Conservation (phyloP, 768 basidiomycete species). For the Inosperma sp. region DNA sequence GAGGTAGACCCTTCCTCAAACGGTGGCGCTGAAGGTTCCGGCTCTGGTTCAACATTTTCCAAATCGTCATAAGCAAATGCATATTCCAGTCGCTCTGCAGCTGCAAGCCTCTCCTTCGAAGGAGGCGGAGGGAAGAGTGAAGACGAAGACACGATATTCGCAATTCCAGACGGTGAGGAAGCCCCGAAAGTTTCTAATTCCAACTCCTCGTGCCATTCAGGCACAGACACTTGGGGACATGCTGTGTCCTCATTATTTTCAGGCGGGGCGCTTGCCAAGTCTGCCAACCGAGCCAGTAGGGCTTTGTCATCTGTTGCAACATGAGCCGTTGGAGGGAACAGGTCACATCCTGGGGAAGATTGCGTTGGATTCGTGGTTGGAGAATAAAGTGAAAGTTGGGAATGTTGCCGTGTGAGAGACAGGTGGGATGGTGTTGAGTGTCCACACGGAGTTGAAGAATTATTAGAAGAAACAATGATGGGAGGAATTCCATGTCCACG, state of each 20-base stretch:
- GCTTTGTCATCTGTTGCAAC: conserved; percentile 64
- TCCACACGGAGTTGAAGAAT: conserved; percentile 11
- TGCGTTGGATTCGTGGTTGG: conserved; percentile 11
- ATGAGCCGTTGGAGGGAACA: conserved; percentile 39
- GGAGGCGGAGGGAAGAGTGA: conserved; percentile 42
- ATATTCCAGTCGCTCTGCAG: conserved; percentile 38
- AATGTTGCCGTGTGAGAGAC: conserved; percentile 23
- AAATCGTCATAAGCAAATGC: conserved; percentile 39
- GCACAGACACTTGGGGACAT: conserved; percentile 38
- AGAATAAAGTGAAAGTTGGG: conserved; percentile 18
- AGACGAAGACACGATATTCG: conserved; percentile 17
- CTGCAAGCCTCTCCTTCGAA: conserved; percentile 40
- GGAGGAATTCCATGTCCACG: conserved; percentile 15
- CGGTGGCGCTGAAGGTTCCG: conserved; percentile 42
- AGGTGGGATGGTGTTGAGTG: conserved; percentile 13
- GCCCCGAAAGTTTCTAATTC: conserved; percentile 27
- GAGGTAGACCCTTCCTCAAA: conserved; percentile 41
- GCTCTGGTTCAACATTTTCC: conserved; percentile 29
- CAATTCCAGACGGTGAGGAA: conserved; percentile 6
- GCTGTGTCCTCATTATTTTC: conserved; percentile 21
- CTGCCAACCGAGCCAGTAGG: conserved; percentile 48
- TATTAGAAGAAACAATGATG: conserved; percentile 16
- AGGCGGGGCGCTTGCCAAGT: conserved; percentile 52
- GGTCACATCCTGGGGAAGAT: conserved; percentile 14
- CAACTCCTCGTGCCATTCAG: conserved; percentile 47